These are phyloP conservation scores for Chloris gayana DNA, from an alignment of 176 grass and related monocot species.

Conservation along the genomic window DNA sequence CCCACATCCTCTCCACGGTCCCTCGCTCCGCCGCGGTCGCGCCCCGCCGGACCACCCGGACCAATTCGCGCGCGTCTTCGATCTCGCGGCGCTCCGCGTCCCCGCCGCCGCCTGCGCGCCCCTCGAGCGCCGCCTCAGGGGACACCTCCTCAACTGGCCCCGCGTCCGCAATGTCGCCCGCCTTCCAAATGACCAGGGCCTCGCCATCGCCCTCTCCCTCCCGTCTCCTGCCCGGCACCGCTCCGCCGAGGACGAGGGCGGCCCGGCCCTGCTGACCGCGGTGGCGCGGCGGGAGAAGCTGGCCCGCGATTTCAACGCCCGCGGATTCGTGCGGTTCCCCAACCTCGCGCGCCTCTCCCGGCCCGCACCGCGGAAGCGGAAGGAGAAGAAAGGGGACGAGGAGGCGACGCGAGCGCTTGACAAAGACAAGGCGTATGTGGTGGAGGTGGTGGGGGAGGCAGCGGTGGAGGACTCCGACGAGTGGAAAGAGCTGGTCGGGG, in stretches of 20 bases:
- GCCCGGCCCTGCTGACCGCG: background rate
- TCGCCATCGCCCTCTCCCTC: constrained; percentile 4
- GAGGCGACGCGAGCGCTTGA: constrained; percentile 1
- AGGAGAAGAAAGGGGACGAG: constrained; percentile 37
- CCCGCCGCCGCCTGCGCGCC: constrained; percentile 69
- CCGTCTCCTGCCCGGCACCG: background rate
- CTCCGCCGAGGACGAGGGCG: background rate
- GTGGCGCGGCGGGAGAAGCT: constrained; percentile 72
- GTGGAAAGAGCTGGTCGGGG: constrained; percentile 68
- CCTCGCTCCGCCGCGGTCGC: constrained; percentile 64
- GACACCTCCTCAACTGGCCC: constrained; percentile 96
- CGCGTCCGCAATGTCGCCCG: constrained; percentile 73
- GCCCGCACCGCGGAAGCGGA: constrained; percentile 55
- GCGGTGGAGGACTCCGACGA: constrained; percentile 44
- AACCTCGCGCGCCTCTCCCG: constrained; percentile 82
- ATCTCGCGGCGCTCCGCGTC: constrained; percentile 76
- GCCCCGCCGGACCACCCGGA: background rate
- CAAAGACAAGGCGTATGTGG: constrained; percentile 44
- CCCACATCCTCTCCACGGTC: constrained; percentile 44
- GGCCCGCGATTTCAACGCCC: constrained; percentile 74
- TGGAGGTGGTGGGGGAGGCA: constrained; percentile 62
- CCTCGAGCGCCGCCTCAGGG: constrained; percentile 84
- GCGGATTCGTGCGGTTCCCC: constrained; percentile 74
- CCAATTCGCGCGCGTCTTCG: constrained; percentile 63
- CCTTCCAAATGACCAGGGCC: constrained; percentile 63